Conservation (phyloP, 768 basidiomycete species). For the Lactarius hengduanensis region DNA sequence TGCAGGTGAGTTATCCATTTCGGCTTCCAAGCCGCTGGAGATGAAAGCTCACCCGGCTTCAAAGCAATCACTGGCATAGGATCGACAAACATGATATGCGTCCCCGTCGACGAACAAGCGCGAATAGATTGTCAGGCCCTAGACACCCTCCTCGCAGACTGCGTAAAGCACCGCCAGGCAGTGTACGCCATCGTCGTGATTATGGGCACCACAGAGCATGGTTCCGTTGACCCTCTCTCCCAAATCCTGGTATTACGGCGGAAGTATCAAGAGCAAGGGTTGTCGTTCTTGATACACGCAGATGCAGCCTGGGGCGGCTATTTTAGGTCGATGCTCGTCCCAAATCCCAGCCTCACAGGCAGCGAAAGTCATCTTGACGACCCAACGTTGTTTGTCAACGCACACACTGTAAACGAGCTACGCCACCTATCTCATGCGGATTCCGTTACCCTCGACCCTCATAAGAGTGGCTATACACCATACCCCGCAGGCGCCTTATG, state of each 20-base stretch:
- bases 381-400: slow-evolving; percentile 35
- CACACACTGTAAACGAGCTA: slow-evolving; percentile 36
- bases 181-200: slow-evolving; percentile 45
- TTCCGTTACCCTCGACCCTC: slow-evolving; percentile 44
- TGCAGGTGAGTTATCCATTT: slow-evolving; percentile 37
- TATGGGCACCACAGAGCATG: slow-evolving; percentile 47
- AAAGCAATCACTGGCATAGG: slow-evolving; percentile 47
- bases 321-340: slow-evolving; percentile 38
- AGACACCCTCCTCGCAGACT: slow-evolving; percentile 32
- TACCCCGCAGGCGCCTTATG: slow-evolving; percentile 45
- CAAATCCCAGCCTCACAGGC: slow-evolving; percentile 9
- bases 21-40: neutral
- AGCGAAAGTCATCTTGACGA: slow-evolving; percentile 13
- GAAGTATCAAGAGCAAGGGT: slow-evolving; percentile 35
- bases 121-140: slow-evolving; percentile 38
- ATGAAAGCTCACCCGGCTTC: neutral
- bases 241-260: slow-evolving; percentile 39
- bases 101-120: slow-evolving; percentile 40
- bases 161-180: slow-evolving; percentile 36
- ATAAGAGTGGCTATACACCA: slow-evolving; percentile 45
- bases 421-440: slow-evolving; percentile 34
- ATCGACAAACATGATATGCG: slow-evolving; percentile 37
- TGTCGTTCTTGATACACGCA: slow-evolving; percentile 43
- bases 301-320: slow-evolving; percentile 52
- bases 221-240: slow-evolving; percentile 43